Conservation (phyloP, 306 rosid genomes). For the Myrica gale region DNA sequence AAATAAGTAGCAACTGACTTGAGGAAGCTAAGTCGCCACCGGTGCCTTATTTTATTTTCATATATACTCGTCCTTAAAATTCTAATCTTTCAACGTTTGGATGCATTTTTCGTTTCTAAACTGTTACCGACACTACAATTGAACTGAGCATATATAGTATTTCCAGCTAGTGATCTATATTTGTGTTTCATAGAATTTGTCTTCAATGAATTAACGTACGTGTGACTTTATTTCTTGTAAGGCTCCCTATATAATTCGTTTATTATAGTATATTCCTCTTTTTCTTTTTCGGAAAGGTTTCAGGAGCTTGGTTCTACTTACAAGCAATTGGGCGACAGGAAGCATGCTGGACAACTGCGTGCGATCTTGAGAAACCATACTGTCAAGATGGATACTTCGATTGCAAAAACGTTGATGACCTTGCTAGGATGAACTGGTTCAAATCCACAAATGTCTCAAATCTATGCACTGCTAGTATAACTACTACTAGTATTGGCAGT, state of each 20-base stretch:
- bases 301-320: slow-evolving; percentile 56
- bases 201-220: no score
- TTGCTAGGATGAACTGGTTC: slow-evolving; percentile 41
- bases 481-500: background rate
- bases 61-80: no score
- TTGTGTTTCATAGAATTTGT: no score
- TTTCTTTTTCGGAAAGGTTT: background rate
- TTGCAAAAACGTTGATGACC: slow-evolving; percentile 33
- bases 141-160: no score
- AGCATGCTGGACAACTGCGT: slow-evolving; percentile 64
- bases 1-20: no score
- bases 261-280: slow-evolving; percentile 9
- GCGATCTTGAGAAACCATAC: slow-evolving; percentile 26
- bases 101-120: no score
- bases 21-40: no score
- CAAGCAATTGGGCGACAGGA: slow-evolving; percentile 50
- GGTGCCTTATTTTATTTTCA: no score
- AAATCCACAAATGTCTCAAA: slow-evolving; percentile 50
- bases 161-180: no score
- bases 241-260: background rate
- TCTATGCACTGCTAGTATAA: slow-evolving; percentile 32
- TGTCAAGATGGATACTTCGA: slow-evolving; percentile 48
- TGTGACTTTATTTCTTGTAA: no score
- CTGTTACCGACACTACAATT: no score
- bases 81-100: no score